Conservation (phyloP, 116 monocot species). For the Papilionanthe hybrid region DNA sequence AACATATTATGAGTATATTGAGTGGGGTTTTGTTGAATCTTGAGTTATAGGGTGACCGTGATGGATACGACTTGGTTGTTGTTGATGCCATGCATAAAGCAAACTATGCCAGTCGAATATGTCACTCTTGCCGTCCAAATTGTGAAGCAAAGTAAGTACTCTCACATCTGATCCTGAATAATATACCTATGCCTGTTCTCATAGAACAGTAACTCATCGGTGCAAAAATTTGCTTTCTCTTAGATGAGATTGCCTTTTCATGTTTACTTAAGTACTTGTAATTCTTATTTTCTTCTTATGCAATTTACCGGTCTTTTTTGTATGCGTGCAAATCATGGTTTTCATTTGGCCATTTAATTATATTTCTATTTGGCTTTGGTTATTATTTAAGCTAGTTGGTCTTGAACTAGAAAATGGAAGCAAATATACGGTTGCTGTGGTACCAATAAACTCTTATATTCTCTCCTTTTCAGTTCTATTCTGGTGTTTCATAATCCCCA, state of each 20-base stretch:
- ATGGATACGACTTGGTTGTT: constrained; percentile 98
- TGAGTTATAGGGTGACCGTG: constrained; percentile 76
- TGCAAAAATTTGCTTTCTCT: constrained; percentile 4
- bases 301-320: not conserved
- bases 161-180: not conserved
- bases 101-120: constrained; percentile 98
- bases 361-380: not conserved
- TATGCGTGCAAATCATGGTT: not conserved
- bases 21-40: not conserved
- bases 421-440: too few species aligned
- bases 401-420: not conserved
- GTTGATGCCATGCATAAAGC: constrained; percentile 99
- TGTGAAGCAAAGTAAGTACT: constrained; percentile 95
- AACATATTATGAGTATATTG: constrained; percentile 3
- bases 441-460: too few species aligned
- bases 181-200: not conserved
- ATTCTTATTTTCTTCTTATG: not conserved
- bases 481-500: too few species aligned
- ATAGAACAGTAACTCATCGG: not conserved
- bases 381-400: not conserved
- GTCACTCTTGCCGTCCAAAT: constrained; percentile 96
- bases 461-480: too few species aligned
- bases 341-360: too few species aligned
- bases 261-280: not conserved
- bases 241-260: not conserved